Conservation (phyloP, 768 basidiomycete species). For the Russula sp. region DNA sequence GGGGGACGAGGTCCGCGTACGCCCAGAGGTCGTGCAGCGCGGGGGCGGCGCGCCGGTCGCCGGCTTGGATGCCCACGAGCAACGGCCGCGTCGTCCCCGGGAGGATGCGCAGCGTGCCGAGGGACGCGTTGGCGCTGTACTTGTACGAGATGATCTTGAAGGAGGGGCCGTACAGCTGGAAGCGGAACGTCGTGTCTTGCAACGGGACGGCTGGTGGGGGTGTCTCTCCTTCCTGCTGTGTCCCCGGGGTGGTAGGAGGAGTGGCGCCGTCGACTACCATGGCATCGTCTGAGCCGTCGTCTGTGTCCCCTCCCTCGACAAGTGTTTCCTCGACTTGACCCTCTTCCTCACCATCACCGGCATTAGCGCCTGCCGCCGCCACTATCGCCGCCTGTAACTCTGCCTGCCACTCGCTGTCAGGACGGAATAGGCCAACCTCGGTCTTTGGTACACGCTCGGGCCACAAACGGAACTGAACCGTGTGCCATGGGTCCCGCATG, state of each 20-base stretch:
- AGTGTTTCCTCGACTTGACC: constrained; percentile 9
- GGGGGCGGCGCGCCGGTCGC: constrained; percentile 14
- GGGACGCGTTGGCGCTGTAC: constrained; percentile 8
- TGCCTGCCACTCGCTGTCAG: constrained; percentile 17
- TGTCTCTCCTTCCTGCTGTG: not conserved
- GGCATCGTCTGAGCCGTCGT: constrained; percentile 4
- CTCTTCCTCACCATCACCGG: constrained; percentile 5
- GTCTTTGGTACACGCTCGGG: constrained; percentile 20
- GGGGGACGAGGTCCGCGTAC: constrained; percentile 16
- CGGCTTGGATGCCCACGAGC: constrained; percentile 15
- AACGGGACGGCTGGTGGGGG: constrained; percentile 4
- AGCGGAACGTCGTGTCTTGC: constrained; percentile 22
- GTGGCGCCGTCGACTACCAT: constrained; percentile 10
- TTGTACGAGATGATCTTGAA: constrained; percentile 22
- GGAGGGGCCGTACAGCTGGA: constrained; percentile 21
- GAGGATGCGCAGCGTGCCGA: constrained; percentile 14
- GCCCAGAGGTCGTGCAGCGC: constrained; percentile 20
- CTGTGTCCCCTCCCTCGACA: not conserved
- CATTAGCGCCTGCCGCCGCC: not conserved
- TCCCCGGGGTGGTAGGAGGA: not conserved
- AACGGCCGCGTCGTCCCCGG: constrained; percentile 16
- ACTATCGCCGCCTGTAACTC: constrained; percentile 12
- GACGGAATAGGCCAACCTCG: constrained; percentile 9
- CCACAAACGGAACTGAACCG: constrained; percentile 20
- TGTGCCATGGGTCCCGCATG: constrained; percentile 19